Evolutionary conservation across 257 asterid species (phyloP).

Genomic region (Anisodus tanguticus): DNA sequence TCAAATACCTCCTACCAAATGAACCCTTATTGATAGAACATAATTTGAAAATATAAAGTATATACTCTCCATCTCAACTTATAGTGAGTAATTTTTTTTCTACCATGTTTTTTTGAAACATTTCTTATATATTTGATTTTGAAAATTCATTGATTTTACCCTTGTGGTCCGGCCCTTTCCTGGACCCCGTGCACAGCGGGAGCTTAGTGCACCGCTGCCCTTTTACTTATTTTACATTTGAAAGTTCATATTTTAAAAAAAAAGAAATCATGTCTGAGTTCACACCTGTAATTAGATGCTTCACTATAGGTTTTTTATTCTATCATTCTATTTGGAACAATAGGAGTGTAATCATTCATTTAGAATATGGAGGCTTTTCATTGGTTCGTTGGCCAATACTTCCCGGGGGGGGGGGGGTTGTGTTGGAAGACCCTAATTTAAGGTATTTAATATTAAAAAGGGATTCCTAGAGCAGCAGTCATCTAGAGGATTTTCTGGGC

Average conservation of each 20-base stretch:
- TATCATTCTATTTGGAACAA: neutral
- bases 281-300: neutral
- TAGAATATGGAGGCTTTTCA: neutral
- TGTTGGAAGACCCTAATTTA: neutral
- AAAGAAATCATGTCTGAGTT: neutral
- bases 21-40: neutral
- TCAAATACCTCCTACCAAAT: too few relatives aligned
- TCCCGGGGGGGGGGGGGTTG: neutral
- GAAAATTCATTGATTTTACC: too few relatives aligned
- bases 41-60: neutral
- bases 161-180: too few relatives aligned
- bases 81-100: neutral
- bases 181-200: too few relatives aligned
- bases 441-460: neutral
- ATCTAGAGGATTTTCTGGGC: neutral
- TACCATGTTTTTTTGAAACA: neutral
- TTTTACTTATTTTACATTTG: neutral
- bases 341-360: neutral
- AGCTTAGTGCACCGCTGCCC: too few relatives aligned
- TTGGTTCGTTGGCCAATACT: neutral
- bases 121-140: neutral
- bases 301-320: neutral
- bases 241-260: neutral
- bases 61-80: neutral
- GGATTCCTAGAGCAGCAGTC: neutral